phyloP scores from a whole-genome alignment of 2,329 filamentous ascomycete genomes.

The Colletotrichum cereale region DNA sequence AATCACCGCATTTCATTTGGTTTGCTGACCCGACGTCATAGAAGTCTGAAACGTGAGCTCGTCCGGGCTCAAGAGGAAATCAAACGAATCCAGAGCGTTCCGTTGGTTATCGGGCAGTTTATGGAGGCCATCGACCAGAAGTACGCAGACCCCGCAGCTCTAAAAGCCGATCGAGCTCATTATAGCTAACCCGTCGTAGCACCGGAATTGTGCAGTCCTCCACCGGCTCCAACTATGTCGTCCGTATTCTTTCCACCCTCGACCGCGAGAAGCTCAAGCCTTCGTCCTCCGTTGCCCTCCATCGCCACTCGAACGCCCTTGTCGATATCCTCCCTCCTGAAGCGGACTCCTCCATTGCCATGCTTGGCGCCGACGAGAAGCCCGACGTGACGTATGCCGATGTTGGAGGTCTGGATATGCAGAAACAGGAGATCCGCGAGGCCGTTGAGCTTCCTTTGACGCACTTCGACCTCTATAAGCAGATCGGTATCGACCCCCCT shows the following conservation, averaged over 20 bases:
- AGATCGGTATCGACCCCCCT: slow-evolving; percentile 98
- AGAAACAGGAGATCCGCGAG: slow-evolving; percentile 99
- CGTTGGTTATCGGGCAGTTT: slow-evolving; percentile 97
- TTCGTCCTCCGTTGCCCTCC: slow-evolving; percentile 95
- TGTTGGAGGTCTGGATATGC: slow-evolving; percentile 98
- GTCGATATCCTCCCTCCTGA: slow-evolving; percentile 99
- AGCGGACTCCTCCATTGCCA: slow-evolving; percentile 98
- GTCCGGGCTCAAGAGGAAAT: slow-evolving; percentile 99
- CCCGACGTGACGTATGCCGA: slow-evolving; percentile 98
- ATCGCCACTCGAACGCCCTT: slow-evolving; percentile 97
- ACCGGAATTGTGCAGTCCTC: slow-evolving; percentile 99
- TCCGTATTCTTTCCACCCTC: slow-evolving; percentile 96
- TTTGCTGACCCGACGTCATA: slow-evolving; percentile 49
- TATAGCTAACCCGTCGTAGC: slow-evolving; percentile 59
- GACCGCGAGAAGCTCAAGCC: slow-evolving; percentile 98
- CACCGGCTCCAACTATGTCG: slow-evolving; percentile 98
- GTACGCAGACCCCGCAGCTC: slow-evolving; percentile 62
- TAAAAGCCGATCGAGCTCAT: neutral
- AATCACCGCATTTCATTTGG: neutral
- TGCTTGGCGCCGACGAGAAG: slow-evolving; percentile 97
- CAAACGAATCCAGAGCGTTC: slow-evolving; percentile 98
- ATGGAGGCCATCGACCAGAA: slow-evolving; percentile 99
- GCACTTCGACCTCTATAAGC: slow-evolving; percentile 98
- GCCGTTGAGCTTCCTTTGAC: slow-evolving; percentile 96
- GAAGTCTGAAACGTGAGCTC: slow-evolving; percentile 96